These are phyloP conservation scores for Forsythia suspensa DNA, from an alignment of 257 asterid genomes.

Conservation along the genomic window DNA sequence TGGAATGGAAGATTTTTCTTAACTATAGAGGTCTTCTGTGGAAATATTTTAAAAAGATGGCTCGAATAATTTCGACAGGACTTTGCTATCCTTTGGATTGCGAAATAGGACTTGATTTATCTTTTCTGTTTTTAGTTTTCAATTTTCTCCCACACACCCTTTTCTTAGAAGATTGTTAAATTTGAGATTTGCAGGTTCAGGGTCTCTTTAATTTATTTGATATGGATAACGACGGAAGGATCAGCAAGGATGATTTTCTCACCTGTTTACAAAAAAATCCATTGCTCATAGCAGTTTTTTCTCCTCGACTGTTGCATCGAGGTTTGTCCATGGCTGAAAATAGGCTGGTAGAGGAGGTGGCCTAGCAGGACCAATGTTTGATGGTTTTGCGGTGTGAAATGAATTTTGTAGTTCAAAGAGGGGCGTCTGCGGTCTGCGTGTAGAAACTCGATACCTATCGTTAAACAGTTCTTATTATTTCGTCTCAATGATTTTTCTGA, in stretches of 20 bases:
- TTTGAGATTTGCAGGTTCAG: slow-evolving; percentile 44
- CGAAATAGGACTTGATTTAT: too few species aligned
- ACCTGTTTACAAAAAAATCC: slow-evolving; percentile 64
- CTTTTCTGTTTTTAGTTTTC: not conserved
- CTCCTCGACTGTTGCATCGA: slow-evolving; percentile 40
- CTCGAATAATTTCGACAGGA: too few species aligned
- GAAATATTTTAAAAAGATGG: too few species aligned
- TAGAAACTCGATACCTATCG: not conserved
- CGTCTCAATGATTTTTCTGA: not conserved
- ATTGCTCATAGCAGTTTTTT: slow-evolving; percentile 70
- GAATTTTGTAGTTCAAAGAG: not conserved
- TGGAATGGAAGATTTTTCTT: too few species aligned
- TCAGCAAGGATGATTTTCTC: slow-evolving; percentile 65
- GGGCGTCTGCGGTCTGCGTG: not conserved
- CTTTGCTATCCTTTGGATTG: too few species aligned
- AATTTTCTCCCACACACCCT: not conserved
- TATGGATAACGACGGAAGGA: slow-evolving; percentile 58
- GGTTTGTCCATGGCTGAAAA: slow-evolving; percentile 24
- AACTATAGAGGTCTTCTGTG: too few species aligned
- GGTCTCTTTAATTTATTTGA: slow-evolving; percentile 69
- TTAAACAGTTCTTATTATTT: too few species aligned
- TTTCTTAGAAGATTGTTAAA: not conserved
- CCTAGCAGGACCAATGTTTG: not conserved
- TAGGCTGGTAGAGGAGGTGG: slow-evolving; percentile 32
- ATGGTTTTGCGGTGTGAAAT: not conserved